These are phyloP conservation scores for Euphorbia celastroides DNA, from an alignment of 441 rosid genomes.

Conservation along the genomic window DNA sequence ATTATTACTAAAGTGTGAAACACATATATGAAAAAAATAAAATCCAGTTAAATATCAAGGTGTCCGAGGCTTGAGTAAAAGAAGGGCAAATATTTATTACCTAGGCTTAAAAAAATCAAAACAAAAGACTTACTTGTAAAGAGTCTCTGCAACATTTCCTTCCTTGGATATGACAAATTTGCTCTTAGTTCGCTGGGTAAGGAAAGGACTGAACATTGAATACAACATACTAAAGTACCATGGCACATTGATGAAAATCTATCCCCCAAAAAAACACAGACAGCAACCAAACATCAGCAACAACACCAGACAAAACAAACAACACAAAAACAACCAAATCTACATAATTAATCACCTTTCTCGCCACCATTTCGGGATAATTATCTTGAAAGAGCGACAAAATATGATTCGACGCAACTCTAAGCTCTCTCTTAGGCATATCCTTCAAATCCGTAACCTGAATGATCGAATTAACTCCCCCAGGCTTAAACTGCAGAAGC, in stretches of 20 bases:
- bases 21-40: no score
- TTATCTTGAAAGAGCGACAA: constrained; percentile 89
- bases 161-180: constrained; percentile 88
- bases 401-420: constrained; percentile 80
- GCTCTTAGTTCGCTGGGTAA: constrained; percentile 96
- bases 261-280: constrained; percentile 3
- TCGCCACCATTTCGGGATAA: constrained; percentile 98
- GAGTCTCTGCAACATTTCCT: constrained; percentile 85
- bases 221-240: constrained; percentile 88
- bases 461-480: constrained; percentile 79
- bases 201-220: constrained; percentile 83
- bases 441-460: constrained; percentile 94
- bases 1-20: no score
- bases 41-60: no score
- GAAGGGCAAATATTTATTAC: neutral
- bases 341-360: constrained; percentile 48
- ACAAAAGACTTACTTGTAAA: constrained; percentile 54
- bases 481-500: constrained; percentile 76
- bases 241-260: constrained; percentile 96
- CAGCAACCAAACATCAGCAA: neutral
- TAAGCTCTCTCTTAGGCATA: constrained; percentile 93
- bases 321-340: neutral
- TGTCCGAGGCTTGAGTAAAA: neutral
- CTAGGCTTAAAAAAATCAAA: neutral
- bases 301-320: neutral